These are phyloP conservation scores for Fusarium miscanthi DNA, from an alignment of 2,329 filamentous ascomycete genomes.

Conservation along the genomic window DNA sequence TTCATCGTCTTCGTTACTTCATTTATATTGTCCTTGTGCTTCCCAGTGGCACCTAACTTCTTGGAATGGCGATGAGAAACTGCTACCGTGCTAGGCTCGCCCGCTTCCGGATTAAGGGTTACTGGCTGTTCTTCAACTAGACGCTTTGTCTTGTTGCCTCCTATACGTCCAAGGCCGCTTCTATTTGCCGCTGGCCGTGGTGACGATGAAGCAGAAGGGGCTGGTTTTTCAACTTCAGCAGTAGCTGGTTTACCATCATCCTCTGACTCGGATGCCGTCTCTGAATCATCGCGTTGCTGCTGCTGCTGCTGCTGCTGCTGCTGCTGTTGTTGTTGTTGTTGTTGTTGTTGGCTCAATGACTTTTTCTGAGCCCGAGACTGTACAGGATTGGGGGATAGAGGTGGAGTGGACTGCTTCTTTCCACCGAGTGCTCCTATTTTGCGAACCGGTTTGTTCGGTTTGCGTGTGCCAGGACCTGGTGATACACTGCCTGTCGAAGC, in stretches of 20 bases:
- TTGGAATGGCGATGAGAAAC: conserved; percentile 27
- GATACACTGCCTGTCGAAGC: conserved; percentile 7
- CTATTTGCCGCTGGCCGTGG: conserved; percentile 44
- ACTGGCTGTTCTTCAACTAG: conserved; percentile 12
- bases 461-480: conserved; percentile 16
- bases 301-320: too few species aligned
- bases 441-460: conserved; percentile 27
- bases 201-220: conserved; percentile 38
- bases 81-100: conserved; percentile 3
- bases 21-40: conserved; percentile 33
- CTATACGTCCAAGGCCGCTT: conserved; percentile 56
- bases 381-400: conserved; percentile 34
- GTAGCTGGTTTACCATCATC: conserved; percentile 47
- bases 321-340: background rate
- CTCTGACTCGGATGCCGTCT: conserved; percentile 59
- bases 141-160: conserved; percentile 46
- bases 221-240: conserved; percentile 24
- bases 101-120: conserved; percentile 8
- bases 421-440: conserved; percentile 53
- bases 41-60: conserved; percentile 53
- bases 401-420: conserved; percentile 47
- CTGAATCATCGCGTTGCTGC: conserved; percentile 46
- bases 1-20: conserved; percentile 9
- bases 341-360: conserved; percentile 5
- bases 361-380: conserved; percentile 5